Evolutionary conservation across 2,329 filamentous ascomycete species (phyloP).

Genomic region (Mollisia scopiformis): DNA sequence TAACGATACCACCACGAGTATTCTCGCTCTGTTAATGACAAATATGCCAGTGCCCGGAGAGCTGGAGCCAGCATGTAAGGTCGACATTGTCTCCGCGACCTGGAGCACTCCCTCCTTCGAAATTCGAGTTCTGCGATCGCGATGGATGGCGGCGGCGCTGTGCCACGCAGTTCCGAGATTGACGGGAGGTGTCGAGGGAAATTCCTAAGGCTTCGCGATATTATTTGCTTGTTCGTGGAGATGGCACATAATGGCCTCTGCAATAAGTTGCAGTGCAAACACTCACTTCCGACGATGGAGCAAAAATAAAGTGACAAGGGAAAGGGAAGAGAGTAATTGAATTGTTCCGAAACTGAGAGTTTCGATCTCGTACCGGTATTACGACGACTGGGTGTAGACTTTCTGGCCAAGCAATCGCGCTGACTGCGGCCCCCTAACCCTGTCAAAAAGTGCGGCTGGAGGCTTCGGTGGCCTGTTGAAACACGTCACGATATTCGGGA

Average conservation of each 20-base stretch:
- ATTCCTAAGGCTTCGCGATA: background rate
- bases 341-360: background rate
- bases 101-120: background rate
- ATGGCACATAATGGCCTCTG: conserved; percentile 9
- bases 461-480: background rate
- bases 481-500: background rate
- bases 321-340: background rate
- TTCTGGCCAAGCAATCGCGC: background rate
- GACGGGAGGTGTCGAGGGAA: background rate
- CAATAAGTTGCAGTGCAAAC: background rate
- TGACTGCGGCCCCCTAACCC: background rate
- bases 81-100: conserved; percentile 18
- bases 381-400: background rate
- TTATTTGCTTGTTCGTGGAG: background rate
- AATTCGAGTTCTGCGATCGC: background rate
- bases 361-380: background rate
- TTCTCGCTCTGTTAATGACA: conserved; percentile 29
- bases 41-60: conserved; percentile 25
- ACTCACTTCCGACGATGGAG: background rate
- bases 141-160: background rate
- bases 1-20: conserved; percentile 29
- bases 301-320: background rate
- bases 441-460: background rate
- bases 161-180: background rate
- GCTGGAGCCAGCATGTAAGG: conserved; percentile 15